Evolutionary conservation across 306 rosid species (phyloP), one percentile per base, ranked within the genome.

Genomic region (Gynostemma pentaphyllum): DNA sequence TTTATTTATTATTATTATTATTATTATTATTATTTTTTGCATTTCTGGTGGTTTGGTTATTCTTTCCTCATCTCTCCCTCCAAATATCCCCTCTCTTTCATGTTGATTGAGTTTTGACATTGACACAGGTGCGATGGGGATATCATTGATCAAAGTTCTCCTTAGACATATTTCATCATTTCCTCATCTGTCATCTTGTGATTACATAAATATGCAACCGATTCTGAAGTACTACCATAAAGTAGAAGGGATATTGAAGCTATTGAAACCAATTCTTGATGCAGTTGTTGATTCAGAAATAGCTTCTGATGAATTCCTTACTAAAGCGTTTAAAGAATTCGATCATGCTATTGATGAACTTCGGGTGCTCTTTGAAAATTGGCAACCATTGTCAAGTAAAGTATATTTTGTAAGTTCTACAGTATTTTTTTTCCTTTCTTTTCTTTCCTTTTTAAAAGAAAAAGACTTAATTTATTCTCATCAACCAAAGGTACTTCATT

Each of bases 321-420:
- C 42, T 67, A 81, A 78, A 82, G 73, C 73, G 61, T 80, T 74
- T 68, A 86, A 89, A 75, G 94, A 89, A 73, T 77, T 86, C 18
- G 71, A 79, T 69, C 85, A 61, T 45, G 79, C 79, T 50, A 68
- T 89, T 56, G 90, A 81, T 74, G 95, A 89, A 62, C 74, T 86
- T 76, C 78, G 80, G 77, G 87, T 78, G 69, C 89, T 83, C 62
- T 73, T 86, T 57, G 87, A 81, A 79, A 85, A 70, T 67, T 84
- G 85, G 95, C 94, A 84, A 53, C 87, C 79, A 15, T 75, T 94
- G 67, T 94, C 83, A 7, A 94, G 97, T 84, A 94, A 86, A 89
- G 75, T 84, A 52, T 86, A 82, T 72, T 86, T 94, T 76, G 99
- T 94, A 86, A 89, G 99, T 88, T 45, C 57, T 72, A 62, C 55